Base-by-base conservation (phyloP, 2,329 filamentous ascomycete genomes). In the Penicillium sp. region DNA sequence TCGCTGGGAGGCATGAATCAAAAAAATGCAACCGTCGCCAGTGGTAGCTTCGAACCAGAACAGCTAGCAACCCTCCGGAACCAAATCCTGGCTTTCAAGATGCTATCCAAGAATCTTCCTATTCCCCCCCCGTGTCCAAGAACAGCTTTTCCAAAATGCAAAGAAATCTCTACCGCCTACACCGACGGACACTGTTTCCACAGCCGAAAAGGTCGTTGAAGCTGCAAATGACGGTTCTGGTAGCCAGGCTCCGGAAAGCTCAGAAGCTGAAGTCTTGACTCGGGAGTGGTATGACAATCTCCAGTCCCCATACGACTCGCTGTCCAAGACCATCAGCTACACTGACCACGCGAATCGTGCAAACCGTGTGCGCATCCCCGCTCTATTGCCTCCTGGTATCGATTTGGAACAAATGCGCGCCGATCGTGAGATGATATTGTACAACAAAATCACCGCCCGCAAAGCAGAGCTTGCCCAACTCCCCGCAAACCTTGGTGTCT, bases 81-180 rank as follows among this genome's bases (percentile, higher is more conserved):
- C 57, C 93, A 99, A 68, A 95, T 97, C 42, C 80, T 86, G 60
- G 91, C 92, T 0, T 97, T 96, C 73, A 95, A 95, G 71, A 80
- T 90, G 58, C 77, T 99, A 3, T 86, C 88, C 4, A 95, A 93
- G 70, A 95, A 95, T 59, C 78, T 87, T 12, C 86, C 90, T 0
- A 82, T 97, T 3, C 89, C 92, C 1, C 1, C 72, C 81, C 27
- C 80, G 82, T 54, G 80, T 95, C 56, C 89, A 95, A 66, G 87
- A 92, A 64, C 83, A 87, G 41, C 84, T 97, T 31, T 95, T 91
- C 66, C 79, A 86, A 37, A 84, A 69, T 66, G 25, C 29, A 18
- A 62, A 72, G 55, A 71, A 71, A 54, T 52, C 56, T 16, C 67
- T 64, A 55, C 66, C 65, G 3, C 69, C 71, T 18, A 64, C 69